Evolutionary conservation across 1,284 basidiomycete species (phyloP), one percentile per base, ranked within the genome.

Genomic region (Afroboletus lepidellus): DNA sequence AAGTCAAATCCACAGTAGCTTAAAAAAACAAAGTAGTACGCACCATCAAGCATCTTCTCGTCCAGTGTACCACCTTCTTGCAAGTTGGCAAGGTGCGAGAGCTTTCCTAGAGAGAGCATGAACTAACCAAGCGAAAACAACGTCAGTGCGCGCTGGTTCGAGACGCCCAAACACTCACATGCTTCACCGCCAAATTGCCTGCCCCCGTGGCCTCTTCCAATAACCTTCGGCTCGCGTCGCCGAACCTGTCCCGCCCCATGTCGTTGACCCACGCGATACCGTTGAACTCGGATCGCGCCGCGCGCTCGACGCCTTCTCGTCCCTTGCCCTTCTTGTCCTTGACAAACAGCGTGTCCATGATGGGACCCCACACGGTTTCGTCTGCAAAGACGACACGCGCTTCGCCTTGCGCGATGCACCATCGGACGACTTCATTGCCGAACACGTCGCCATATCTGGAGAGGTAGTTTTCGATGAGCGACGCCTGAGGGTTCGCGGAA

Each of bases 231-330:
- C 87, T 84, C 2, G 93, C 92, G 4, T 74, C 71, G 8, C 77
- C 80, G 65, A 85, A 92, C 34, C 83, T 77, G 20, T 76, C 76
- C 55, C 87, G 84, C 1, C 84, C 85, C 39, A 98, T 72, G 69
- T 97, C 86, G 67, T 98, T 90, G 39, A 98, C 77, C 97, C 96
- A 99, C 0, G 90, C 88, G 43, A 94, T 79, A 16, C 81, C 72
- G 13, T 84, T 69, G 18, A 59, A 66, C 38, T 67, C 66, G 33
- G 56, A 46, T 33, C 18, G 53, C 2, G 30, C 34, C 15, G 27
- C 39, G 15, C 38, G 32, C 5, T 51, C 55, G 20, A 63, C 57
- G 6, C 52, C 65, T 4, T 67, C 67, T 46, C 43, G 61, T 1
- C 27, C 47, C 45, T 68, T 69, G 2, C 67, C 64, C 48, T 69